Evolutionary conservation across 2,329 filamentous ascomycete genomes (phyloP), one percentile per base, ranked within the genome.

Genomic region (Ilyonectria mors-panacis): DNA sequence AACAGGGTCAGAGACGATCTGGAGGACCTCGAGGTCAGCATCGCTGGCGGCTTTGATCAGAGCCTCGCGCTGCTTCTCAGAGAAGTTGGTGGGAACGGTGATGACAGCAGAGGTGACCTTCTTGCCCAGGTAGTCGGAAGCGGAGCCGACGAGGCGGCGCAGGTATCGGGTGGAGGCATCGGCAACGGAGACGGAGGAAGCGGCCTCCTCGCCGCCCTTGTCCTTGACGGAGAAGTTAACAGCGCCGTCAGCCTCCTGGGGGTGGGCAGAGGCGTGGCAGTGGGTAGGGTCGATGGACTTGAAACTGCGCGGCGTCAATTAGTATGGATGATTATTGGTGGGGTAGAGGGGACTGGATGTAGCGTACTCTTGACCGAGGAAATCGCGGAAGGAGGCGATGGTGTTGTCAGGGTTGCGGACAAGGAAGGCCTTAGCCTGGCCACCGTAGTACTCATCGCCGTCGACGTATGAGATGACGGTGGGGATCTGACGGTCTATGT

Each of bases 251-350:
- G 87, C 83, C 72, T 97, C 92, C 81, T 93, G 84, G 70, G 96
- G 95, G 84, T 98, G 96, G 64, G 95, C 94, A 63, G 94, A 97
- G 75, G 94, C 92, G 82, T 98, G 95, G 87, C 92, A 95, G 81
- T 97, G 94, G 59, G 94, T 97, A 71, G 95, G 94, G 82, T 99
- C 96, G 87, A 99, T 97, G 72, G 94, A 93, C 85, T 97, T 95
- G 89, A 97, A 98, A 37, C 89, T 91, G 74, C 42, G 54, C 37
- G 26, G 47, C 47, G 59, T 21, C 44, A 63, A 64, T 73, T 68
- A 75, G 74, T 64, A 30, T 72, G 35, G 47, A 61, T 63, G 47
- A 17, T 66, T 56, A 60, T 28, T 53, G 50, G 63, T 30, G 44
- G 57, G 35, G 54, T 10, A 19, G 17, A 30, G 30, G 28, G 5